Evolutionary conservation across 2,329 filamentous ascomycete genomes (phyloP).

Genomic region (Aspergillus tubingensis): DNA sequence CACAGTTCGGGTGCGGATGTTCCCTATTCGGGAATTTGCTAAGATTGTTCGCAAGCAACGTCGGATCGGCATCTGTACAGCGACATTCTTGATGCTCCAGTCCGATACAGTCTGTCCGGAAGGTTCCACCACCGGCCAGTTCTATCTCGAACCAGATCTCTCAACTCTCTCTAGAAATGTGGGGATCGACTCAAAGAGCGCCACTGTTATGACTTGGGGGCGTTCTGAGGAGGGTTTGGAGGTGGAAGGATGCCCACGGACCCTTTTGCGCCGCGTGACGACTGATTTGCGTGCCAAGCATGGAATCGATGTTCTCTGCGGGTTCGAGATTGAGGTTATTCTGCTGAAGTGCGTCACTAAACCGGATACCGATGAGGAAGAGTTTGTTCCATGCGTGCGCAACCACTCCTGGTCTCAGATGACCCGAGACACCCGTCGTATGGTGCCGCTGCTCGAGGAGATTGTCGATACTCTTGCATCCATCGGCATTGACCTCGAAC

Average conservation of each 20-base stretch:
- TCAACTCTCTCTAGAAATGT: slow-evolving; percentile 62
- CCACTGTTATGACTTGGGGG: slow-evolving; percentile 69
- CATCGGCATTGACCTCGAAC: slow-evolving; percentile 67
- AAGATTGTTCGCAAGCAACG: slow-evolving; percentile 50
- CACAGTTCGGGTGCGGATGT: slow-evolving; percentile 64
- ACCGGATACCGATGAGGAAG: slow-evolving; percentile 25
- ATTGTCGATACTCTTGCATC: slow-evolving; percentile 63
- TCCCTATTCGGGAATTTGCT: slow-evolving; percentile 63
- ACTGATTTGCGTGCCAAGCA: slow-evolving; percentile 55
- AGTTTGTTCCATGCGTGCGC: slow-evolving; percentile 54
- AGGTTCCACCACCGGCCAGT: slow-evolving; percentile 63
- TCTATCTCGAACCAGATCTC: slow-evolving; percentile 67
- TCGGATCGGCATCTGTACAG: slow-evolving; percentile 64
- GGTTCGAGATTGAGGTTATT: slow-evolving; percentile 81
- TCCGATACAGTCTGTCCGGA: slow-evolving; percentile 60
- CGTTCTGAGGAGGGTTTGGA: slow-evolving; percentile 55
- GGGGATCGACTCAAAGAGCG: slow-evolving; percentile 57
- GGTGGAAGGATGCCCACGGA: slow-evolving; percentile 65
- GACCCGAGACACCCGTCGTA: slow-evolving; percentile 59
- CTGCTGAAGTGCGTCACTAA: slow-evolving; percentile 59
- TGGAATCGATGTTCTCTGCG: slow-evolving; percentile 64
- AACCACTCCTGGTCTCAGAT: slow-evolving; percentile 73
- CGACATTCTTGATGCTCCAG: slow-evolving; percentile 67
- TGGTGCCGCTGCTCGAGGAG: slow-evolving; percentile 63
- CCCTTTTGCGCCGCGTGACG: slow-evolving; percentile 60